Percentiles rank a stretch among this genome's conserved stretches.
Evolutionary conservation across 2,329 filamentous ascomycete genomes (phyloP).

Genomic region (Monosporascus cannonballus): DNA sequence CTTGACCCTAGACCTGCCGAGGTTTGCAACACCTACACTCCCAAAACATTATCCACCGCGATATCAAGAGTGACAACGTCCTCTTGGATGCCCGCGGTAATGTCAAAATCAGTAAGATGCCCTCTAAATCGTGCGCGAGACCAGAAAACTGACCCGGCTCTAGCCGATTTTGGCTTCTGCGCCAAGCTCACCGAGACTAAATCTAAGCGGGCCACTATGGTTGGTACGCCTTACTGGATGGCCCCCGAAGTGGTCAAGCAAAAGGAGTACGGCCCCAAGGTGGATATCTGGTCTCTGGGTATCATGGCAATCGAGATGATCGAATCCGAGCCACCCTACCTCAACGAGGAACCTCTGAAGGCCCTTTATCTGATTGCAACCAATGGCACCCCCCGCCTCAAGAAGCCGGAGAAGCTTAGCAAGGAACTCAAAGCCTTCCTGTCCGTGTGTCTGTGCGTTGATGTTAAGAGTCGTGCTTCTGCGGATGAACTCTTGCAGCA

Average conservation of each 20-base stretch:
- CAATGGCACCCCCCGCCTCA: slow-evolving; percentile 91
- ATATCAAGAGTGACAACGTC: slow-evolving; percentile 99
- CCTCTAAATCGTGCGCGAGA: background rate
- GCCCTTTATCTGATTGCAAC: slow-evolving; percentile 96
- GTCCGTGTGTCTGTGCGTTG: slow-evolving; percentile 91
- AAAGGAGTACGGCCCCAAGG: slow-evolving; percentile 97
- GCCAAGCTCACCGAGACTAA: slow-evolving; percentile 96
- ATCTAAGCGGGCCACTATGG: slow-evolving; percentile 97
- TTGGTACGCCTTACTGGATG: slow-evolving; percentile 99
- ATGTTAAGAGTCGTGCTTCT: slow-evolving; percentile 89
- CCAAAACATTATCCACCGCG: slow-evolving; percentile 96
- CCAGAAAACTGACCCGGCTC: slow-evolving; percentile 26
- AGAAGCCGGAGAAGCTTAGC: slow-evolving; percentile 96
- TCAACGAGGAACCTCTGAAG: slow-evolving; percentile 97
- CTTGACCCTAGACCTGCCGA: slow-evolving; percentile 70
- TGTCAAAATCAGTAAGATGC: slow-evolving; percentile 84
- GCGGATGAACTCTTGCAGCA: slow-evolving; percentile 84
- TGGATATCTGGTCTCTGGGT: slow-evolving; percentile 97
- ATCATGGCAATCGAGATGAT: slow-evolving; percentile 99
- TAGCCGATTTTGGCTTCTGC: slow-evolving; percentile 98
- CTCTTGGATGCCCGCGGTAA: slow-evolving; percentile 89
- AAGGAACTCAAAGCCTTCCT: slow-evolving; percentile 98
- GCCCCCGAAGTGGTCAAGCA: slow-evolving; percentile 98
- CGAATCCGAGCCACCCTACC: slow-evolving; percentile 93
- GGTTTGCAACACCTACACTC: slow-evolving; percentile 90